phyloP scores from a whole-genome alignment of 2,329 filamentous ascomycete genomes.

The Trichoderma gracile region DNA sequence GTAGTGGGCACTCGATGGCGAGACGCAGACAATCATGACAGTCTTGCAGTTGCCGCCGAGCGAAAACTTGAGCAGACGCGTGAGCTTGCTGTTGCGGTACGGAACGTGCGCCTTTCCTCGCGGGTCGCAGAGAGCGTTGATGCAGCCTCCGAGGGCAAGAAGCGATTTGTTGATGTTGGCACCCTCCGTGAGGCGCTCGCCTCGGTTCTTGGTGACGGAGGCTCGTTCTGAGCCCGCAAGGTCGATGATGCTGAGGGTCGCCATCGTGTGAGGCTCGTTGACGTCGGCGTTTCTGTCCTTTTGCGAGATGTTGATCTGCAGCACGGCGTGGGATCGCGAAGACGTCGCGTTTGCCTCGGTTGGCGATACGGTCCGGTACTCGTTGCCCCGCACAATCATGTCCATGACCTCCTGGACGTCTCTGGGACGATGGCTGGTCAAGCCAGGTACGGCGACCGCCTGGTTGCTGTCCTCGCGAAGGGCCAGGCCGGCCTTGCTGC shows the following conservation, averaged over 20 bases:
- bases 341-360: conserved; percentile 97
- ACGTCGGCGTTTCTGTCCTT: conserved; percentile 91
- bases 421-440: conserved; percentile 87
- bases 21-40: conserved; percentile 99
- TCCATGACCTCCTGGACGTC: conserved; percentile 98
- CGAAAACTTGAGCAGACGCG: conserved; percentile 92
- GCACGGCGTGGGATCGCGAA: conserved; percentile 92
- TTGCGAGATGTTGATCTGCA: conserved; percentile 94
- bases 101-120: conserved; percentile 91
- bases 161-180: conserved; percentile 99
- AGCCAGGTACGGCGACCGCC: conserved; percentile 83
- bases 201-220: conserved; percentile 94
- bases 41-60: conserved; percentile 97
- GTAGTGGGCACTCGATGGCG: conserved; percentile 92
- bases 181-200: conserved; percentile 86
- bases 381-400: conserved; percentile 94
- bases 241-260: conserved; percentile 97
- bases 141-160: conserved; percentile 90
- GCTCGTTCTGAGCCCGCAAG: conserved; percentile 93
- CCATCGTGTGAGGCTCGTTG: conserved; percentile 96
- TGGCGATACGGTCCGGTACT: conserved; percentile 91
- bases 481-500: conserved; percentile 82
- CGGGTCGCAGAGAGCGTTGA: conserved; percentile 94
- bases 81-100: conserved; percentile 97
- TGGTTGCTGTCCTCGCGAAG: conserved; percentile 93